Evolutionary conservation across 768 basidiomycete species (phyloP).

Genomic region (Termitomyces sp.): DNA sequence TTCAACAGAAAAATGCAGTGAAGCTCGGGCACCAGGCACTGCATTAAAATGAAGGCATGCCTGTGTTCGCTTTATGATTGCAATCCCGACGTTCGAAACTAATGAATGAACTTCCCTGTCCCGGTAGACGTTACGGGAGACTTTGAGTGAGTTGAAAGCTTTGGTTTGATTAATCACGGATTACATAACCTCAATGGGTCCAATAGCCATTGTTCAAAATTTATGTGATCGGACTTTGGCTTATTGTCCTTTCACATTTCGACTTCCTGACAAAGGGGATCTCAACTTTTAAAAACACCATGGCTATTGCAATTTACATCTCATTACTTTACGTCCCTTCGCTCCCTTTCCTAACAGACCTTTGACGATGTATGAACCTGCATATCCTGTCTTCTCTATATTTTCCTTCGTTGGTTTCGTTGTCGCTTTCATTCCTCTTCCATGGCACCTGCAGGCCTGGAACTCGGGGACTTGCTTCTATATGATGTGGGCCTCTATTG

Average conservation of each 20-base stretch:
- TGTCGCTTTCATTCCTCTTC: conserved; percentile 39
- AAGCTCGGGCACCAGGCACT: background rate
- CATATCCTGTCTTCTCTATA: conserved; percentile 30
- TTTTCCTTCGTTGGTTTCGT: conserved; percentile 41
- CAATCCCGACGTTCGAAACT: background rate
- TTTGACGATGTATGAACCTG: conserved; percentile 15
- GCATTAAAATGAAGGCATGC: background rate
- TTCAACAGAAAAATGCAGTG: background rate
- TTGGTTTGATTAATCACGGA: background rate
- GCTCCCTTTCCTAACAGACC: background rate
- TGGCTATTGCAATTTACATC: background rate
- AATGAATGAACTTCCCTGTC: background rate
- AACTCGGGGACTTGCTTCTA: conserved; percentile 43
- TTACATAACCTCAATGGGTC: background rate
- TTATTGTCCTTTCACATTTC: background rate
- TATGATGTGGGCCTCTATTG: conserved; percentile 39
- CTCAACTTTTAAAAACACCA: background rate
- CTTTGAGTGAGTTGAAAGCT: background rate
- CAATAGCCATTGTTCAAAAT: background rate
- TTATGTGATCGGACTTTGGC: background rate
- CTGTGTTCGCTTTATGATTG: background rate
- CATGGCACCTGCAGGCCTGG: conserved; percentile 48
- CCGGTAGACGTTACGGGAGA: too few relatives aligned
- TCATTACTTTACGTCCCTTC: background rate
- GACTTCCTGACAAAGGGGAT: background rate